Evolutionary conservation across 2,329 filamentous ascomycete genomes (phyloP), one percentile per base, ranked within the genome.

Genomic region (Pseudocercospora vitis): DNA sequence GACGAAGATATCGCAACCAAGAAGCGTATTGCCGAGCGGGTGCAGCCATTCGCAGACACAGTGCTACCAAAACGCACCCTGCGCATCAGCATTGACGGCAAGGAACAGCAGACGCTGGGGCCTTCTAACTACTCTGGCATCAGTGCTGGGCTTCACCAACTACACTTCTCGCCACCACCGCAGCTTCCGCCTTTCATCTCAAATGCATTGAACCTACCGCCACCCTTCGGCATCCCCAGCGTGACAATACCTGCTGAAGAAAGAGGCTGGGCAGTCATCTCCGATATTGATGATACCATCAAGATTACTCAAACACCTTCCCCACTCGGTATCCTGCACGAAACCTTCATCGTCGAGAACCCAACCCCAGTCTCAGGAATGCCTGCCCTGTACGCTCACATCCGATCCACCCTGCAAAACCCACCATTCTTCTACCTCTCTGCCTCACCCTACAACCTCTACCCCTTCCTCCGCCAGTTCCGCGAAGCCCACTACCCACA

Each of bases 261-360:
- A 0, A 83, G 87, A 44, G 91, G 92, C 6, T 96, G 91, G 91
- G 83, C 83, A 9, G 74, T 97, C 9, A 85, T 96, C 59, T 92
- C 88, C 32, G 92, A 97, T 65, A 83, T 96, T 60, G 94, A 97
- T 68, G 92, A 97, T 72, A 96, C 91, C 0, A 95, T 97, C 76
- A 96, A 97, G 73, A 76, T 91, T 61, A 96, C 92, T 0, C 79
- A 88, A 70, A 96, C 92, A 0, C 83, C 85, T 37, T 86, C 89
- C 46, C 85, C 90, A 0, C 79, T 87, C 6, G 89, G 90, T 2
- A 92, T 96, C 64, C 76, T 97, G 4, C 81, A 83, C 42, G 86
- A 87, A 48, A 97, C 92, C 0, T 96, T 97, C 65, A 82, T 88
- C 42, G 87, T 91, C 47, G 76, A 83, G 12, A 53, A 56, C 3